Evolutionary conservation across 306 rosid genomes (phyloP), one percentile per base, ranked within the genome.

Genomic region (Hippophae rhamnoides): DNA sequence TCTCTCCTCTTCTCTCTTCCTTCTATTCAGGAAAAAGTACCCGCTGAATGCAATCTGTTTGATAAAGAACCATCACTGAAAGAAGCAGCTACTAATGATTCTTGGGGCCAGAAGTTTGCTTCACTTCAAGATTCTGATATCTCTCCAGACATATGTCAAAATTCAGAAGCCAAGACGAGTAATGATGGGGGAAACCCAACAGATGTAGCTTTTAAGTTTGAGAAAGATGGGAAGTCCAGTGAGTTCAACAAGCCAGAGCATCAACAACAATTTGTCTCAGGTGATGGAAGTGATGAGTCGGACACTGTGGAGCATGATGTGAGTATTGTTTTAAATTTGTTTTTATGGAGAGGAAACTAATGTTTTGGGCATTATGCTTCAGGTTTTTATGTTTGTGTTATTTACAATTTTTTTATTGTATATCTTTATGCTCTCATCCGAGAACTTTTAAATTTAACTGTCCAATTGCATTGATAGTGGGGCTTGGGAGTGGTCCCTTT

Each of bases 271-370:
- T 68, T 78, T 23, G 65, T 18, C 8, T 76, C 86, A 56, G 87
- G 81, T 54, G 71, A 86, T 69, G 87, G 74, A 72, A 83, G 89
- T 74, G 95, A 81, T 61, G 96, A 85, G 60, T 92, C 96, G 0
- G 96, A 92, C 76, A 76, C 72, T 51, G 77, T 87, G 50, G 98
- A 87, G 72, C 95, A 87, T 45, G 98, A 87, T 73, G 98, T 92
- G 76, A 87, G 96, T 82, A 60, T 42, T 9, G 26, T 31, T 13
- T 43, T 38, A 41, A 52, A 43, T 69, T 55, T 74, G 7, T 51
- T 67, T 46, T 52, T 18, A 6, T 63, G 13, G 54, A 62, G n/a
- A 2, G 8, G 44, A 48, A 52, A 43, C 43, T 43, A 7, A 11
- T 62, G 8, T 23, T 45, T 23, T 23, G 8, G 38, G 13, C 25